Conservation (phyloP, 2,329 filamentous ascomycete species). For the Colletotrichum musicola region DNA sequence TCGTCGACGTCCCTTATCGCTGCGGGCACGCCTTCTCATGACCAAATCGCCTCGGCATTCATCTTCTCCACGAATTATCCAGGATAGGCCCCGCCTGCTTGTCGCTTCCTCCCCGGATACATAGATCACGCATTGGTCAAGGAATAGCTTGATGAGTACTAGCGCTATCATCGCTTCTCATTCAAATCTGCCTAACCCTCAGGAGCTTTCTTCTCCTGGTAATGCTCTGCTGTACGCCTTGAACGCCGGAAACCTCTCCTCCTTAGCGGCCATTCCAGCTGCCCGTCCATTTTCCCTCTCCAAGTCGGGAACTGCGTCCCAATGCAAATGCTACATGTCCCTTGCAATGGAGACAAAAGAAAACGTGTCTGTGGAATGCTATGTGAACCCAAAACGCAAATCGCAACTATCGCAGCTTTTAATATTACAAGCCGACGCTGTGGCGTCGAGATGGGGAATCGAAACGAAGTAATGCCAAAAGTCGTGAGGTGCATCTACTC, state of each 20-base stretch:
- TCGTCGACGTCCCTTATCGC: no score
- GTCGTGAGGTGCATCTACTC: constrained; percentile 1
- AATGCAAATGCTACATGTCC: constrained; percentile 30
- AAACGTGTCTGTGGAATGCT: background rate
- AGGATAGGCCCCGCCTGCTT: no score
- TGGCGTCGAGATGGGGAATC: constrained; percentile 2
- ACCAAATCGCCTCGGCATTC: background rate
- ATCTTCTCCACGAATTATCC: no score
- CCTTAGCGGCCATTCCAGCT: background rate
- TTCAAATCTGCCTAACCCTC: constrained; percentile 22
- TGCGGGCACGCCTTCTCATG: no score
- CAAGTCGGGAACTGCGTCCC: constrained; percentile 1
- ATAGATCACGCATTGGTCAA: background rate
- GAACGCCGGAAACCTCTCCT: constrained; percentile 20
- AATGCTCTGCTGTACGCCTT: constrained; percentile 26
- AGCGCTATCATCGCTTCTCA: constrained; percentile 8
- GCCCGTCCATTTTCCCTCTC: background rate
- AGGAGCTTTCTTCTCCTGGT: constrained; percentile 22
- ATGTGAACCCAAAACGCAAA: no score
- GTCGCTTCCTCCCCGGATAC: background rate
- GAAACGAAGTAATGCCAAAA: constrained; percentile 1
- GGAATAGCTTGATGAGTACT: background rate
- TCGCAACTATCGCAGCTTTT: no score
- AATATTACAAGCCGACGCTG: constrained; percentile 22
- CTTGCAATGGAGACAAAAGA: constrained; percentile 15